phyloP scores from a whole-genome alignment of 1,284 basidiomycete genomes.

The Papiliotrema nemorosa region DNA sequence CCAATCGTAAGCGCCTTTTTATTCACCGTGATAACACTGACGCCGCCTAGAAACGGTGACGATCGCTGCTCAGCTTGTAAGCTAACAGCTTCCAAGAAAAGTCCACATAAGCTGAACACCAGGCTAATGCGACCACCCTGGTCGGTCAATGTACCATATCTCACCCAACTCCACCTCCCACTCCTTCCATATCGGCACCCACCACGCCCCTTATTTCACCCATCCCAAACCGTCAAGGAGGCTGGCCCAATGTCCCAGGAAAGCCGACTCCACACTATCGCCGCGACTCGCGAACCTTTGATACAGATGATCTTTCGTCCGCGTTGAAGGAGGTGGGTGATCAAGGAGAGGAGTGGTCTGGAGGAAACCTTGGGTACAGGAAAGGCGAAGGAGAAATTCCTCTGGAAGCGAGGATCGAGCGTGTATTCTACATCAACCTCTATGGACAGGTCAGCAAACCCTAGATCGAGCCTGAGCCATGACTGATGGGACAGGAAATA shows the following conservation, averaged over 20 bases:
- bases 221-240: not conserved
- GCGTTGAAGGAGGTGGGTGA: not conserved
- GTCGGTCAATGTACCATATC: constrained; percentile 97
- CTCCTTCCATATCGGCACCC: constrained; percentile 4
- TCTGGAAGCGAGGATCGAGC: constrained; percentile 63
- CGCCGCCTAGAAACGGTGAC: constrained; percentile 85
- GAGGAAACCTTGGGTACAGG: constrained; percentile 45
- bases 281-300: constrained; percentile 44
- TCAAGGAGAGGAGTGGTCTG: constrained; percentile 51
- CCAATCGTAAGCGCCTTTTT: constrained; percentile 64
- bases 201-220: constrained; percentile 12
- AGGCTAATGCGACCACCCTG: constrained; percentile 74
- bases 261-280: not conserved
- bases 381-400: constrained; percentile 56
- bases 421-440: constrained; percentile 85
- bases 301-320: constrained; percentile 23
- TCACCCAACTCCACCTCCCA: constrained; percentile 63
- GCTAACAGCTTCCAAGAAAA: constrained; percentile 19
- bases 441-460: constrained; percentile 62
- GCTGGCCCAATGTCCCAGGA: not conserved
- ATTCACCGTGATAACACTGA: no score
- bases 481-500: constrained; percentile 59
- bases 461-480: no score
- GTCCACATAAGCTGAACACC: constrained; percentile 5
- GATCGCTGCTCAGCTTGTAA: constrained; percentile 85